Evolutionary conservation across 768 basidiomycete species (phyloP), one percentile per base, ranked within the genome.

Genomic region (Lactarius quietus): DNA sequence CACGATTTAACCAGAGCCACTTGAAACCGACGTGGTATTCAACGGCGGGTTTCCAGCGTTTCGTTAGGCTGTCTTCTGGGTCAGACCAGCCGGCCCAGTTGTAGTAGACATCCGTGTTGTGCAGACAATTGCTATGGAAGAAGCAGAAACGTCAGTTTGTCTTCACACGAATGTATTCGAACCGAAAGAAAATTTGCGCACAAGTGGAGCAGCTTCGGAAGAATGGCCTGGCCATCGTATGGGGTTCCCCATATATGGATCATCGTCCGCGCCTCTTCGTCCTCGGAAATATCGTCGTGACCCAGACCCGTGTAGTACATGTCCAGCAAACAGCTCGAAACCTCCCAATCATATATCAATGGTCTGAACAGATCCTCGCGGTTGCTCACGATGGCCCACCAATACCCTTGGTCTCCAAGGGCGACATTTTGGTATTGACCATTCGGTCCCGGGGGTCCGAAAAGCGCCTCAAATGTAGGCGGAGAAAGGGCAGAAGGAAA

Each of bases 401-500:
- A 83, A 65, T 81, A 83, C 4, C 80, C 80, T 71, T 83, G 81
- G 69, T 83, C 82, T 41, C 81, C 82, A 36, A 83, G 76, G n/a
- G 76, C 78, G 4, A 80, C 81, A 66, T 80, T 78, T 52, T 76
- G 70, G 63, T 81, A 81, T 18, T 72, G 75, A 2, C 79, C 80
- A 15, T 74, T 56, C 6, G 65, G 72, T 17, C 72, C 75, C 2
- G 80, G 80, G 14, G 70, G 61, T 26, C 82, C 82, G 62, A 78
- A 83, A 73, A 78, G 78, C 2, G 78, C 77, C 54, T 70, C 69
- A 69, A 83, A 83, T 41, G 81, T 76, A 20, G 75, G 72, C 7
- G 81, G 79, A 3, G 76, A 74, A 38, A 82, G 72, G 5, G 82
- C 76, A 18, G 71, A 62, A 0, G 75, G 72, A 43, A 68, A 70